phyloP scores from a whole-genome alignment of 2,329 filamentous ascomycete genomes.

The Parastagonospora nodorum region DNA sequence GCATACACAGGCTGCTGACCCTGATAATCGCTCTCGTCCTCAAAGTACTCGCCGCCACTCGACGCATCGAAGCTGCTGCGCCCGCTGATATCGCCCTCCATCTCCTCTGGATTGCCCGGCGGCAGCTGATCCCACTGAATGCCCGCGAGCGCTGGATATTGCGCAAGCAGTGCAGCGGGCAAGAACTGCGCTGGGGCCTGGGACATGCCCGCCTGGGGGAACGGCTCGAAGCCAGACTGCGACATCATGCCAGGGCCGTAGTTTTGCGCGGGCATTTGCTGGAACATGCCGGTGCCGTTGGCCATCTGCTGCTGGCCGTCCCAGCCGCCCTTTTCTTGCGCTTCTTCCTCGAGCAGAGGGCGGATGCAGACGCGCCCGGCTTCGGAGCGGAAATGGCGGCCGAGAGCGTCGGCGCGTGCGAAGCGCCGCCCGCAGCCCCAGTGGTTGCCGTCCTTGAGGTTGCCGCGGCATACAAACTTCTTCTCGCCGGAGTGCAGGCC shows the following conservation, averaged over 20 bases:
- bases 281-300: conserved; percentile 51
- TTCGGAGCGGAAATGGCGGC: conserved; percentile 92
- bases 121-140: conserved; percentile 84
- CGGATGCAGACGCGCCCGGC: conserved; percentile 96
- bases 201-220: conserved; percentile 33
- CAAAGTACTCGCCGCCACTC: conserved; percentile 70
- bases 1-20: conserved; percentile 34
- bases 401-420: conserved; percentile 91
- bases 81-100: conserved; percentile 69
- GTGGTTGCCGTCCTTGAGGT: conserved; percentile 77
- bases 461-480: conserved; percentile 96
- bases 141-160: conserved; percentile 90
- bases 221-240: conserved; percentile 42
- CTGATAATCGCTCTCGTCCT: conserved; percentile 66
- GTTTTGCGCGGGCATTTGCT: conserved; percentile 35
- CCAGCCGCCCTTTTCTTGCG: conserved; percentile 74
- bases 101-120: conserved; percentile 61
- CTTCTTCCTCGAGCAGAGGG: conserved; percentile 93
- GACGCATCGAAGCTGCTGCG: conserved; percentile 79
- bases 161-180: conserved; percentile 85
- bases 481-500: conserved; percentile 96
- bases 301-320: conserved; percentile 63
- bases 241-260: conserved; percentile 40
- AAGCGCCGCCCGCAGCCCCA: conserved; percentile 96
- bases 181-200: conserved; percentile 55